phyloP scores from a whole-genome alignment of 306 rosid genomes.

The Carpinus fangiana region DNA sequence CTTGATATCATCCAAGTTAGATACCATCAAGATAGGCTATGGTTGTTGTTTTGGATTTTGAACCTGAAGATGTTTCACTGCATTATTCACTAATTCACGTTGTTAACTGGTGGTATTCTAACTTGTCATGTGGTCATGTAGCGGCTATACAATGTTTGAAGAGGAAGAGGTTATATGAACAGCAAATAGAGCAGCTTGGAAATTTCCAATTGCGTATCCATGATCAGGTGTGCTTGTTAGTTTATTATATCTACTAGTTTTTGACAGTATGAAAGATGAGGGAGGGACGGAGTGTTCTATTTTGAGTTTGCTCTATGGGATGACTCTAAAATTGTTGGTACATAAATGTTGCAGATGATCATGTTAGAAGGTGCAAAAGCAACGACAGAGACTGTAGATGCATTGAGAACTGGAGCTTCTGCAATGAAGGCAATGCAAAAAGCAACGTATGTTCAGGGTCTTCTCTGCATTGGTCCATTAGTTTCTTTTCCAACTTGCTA shows the following conservation, averaged over 20 bases:
- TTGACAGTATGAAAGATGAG: neutral
- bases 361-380: constrained; percentile 98
- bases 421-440: constrained; percentile 99
- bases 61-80: neutral
- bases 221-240: constrained; percentile 68
- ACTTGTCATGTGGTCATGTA: constrained; percentile 24
- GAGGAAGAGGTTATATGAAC: constrained; percentile 92
- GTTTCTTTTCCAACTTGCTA: neutral
- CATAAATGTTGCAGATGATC: constrained; percentile 69
- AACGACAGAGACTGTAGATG: constrained; percentile 98
- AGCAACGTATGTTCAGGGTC: constrained; percentile 63
- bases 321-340: neutral
- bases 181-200: constrained; percentile 96
- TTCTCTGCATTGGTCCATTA: neutral
- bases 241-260: constrained; percentile 6
- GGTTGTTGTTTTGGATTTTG: neutral
- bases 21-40: neutral
- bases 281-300: neutral
- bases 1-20: neutral
- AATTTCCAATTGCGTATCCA: constrained; percentile 97
- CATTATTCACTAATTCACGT: neutral
- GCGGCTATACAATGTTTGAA: constrained; percentile 98
- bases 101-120: neutral
- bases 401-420: constrained; percentile 90
- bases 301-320: neutral